Percentiles rank a stretch among this genome's conserved stretches.
These are phyloP conservation scores for Phytophthora cactorum DNA, from an alignment of 352 stramenopile species.

Conservation along the genomic window DNA sequence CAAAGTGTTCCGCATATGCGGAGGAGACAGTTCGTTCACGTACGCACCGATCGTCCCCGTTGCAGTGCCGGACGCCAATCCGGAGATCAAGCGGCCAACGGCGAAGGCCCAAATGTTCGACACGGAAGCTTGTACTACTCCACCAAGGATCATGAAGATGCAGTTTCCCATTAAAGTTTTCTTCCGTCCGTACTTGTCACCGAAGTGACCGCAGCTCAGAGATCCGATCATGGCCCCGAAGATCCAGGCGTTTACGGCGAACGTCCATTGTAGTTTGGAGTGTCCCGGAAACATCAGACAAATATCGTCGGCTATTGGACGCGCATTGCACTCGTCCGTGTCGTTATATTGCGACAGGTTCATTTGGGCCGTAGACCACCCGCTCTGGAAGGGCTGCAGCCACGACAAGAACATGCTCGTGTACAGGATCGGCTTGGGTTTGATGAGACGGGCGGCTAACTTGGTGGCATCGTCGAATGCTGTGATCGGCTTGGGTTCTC, in stretches of 20 bases:
- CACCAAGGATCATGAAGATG: constrained; percentile 46
- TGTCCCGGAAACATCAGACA: constrained; percentile 21
- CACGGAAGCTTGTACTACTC: constrained; percentile 32
- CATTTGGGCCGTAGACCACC: constrained; percentile 24
- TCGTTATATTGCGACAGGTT: constrained; percentile 16
- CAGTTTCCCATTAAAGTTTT: constrained; percentile 24
- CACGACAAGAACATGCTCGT: constrained; percentile 12
- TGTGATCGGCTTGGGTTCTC: constrained; percentile 8
- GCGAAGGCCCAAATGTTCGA: constrained; percentile 32
- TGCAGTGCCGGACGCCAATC: constrained; percentile 32
- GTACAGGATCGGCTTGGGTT: constrained; percentile 15
- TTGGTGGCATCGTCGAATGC: constrained; percentile 25
- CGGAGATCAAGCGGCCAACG: constrained; percentile 39
- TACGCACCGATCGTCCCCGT: constrained; percentile 23
- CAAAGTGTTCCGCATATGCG: constrained; percentile 42
- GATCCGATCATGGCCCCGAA: constrained; percentile 55
- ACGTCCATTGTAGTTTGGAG: not conserved
- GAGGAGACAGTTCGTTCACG: constrained; percentile 47
- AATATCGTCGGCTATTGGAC: constrained; percentile 12
- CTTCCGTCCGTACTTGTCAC: constrained; percentile 36
- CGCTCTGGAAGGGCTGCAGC: constrained; percentile 19
- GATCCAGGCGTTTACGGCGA: constrained; percentile 46
- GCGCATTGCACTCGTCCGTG: constrained; percentile 17
- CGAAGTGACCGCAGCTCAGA: constrained; percentile 38
- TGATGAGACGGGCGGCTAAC: constrained; percentile 15